Percentiles rank a stretch among this genome's conserved stretches.
Conservation (phyloP, 2,329 filamentous ascomycete genomes). For the Microsporum canis region DNA sequence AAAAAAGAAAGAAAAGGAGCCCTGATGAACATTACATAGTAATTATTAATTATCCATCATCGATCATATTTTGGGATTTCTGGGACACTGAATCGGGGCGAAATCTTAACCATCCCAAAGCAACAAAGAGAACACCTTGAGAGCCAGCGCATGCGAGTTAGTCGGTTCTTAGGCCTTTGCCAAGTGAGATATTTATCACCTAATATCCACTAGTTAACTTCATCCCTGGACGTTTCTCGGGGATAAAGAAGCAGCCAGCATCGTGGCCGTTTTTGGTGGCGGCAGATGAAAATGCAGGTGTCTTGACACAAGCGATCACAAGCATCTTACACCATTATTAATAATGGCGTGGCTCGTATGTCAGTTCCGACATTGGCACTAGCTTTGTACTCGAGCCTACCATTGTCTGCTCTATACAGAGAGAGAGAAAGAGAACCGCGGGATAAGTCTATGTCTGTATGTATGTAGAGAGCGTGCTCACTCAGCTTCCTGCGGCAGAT, state of each 20-base stretch:
- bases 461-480: background rate
- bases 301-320: background rate
- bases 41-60: background rate
- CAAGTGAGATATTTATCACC: conserved; percentile 3
- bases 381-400: background rate
- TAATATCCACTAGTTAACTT: background rate
- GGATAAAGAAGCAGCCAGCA: background rate
- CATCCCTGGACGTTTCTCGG: background rate
- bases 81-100: background rate
- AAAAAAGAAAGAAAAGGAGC: background rate
- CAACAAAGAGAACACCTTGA: background rate
- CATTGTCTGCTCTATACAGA: background rate
- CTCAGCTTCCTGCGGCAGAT: background rate
- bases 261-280: background rate
- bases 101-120: background rate
- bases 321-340: background rate
- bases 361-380: background rate
- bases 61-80: background rate
- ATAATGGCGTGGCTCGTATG: background rate
- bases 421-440: background rate
- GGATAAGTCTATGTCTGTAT: background rate
- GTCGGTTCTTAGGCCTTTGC: background rate
- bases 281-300: background rate
- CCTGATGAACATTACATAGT: background rate
- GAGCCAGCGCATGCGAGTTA: background rate